Conservation (phyloP, 2,329 filamentous ascomycete genomes). For the Apiospora marii region DNA sequence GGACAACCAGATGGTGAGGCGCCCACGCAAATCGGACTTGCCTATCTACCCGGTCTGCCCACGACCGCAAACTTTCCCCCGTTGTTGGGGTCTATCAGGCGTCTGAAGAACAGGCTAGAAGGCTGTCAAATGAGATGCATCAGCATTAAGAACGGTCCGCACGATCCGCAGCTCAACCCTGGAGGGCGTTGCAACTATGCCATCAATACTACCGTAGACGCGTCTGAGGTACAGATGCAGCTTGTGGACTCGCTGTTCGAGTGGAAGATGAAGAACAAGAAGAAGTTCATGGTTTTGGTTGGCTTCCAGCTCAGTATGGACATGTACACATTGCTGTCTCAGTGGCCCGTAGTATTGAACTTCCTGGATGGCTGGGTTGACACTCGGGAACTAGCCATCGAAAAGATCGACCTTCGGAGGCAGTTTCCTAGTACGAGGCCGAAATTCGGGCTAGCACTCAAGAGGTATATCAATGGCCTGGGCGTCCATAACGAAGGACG, state of each 20-base stretch:
- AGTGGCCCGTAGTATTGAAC: not conserved
- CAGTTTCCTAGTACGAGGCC: too few species aligned
- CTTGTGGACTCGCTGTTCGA: not conserved
- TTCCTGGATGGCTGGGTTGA: not conserved
- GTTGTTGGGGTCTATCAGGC: not conserved
- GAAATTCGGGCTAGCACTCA: not conserved
- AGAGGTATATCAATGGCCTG: not conserved
- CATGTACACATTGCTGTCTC: not conserved
- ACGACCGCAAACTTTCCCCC: not conserved
- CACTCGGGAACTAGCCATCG: not conserved
- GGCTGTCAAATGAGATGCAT: not conserved
- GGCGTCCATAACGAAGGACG: not conserved
- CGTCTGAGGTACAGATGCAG: not conserved
- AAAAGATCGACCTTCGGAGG: too few species aligned
- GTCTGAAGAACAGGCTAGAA: not conserved
- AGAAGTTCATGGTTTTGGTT: not conserved
- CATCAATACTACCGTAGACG: not conserved
- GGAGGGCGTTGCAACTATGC: not conserved
- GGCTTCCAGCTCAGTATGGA: not conserved
- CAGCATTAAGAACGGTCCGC: not conserved
- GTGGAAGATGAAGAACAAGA: not conserved
- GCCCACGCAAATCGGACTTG: not conserved
- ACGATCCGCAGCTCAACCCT: not conserved
- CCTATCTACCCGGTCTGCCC: not conserved
- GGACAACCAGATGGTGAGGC: not conserved